These are phyloP conservation scores for Exobasidium cylindrosporum DNA, from an alignment of 1,284 basidiomycete genomes.

Conservation along the genomic window DNA sequence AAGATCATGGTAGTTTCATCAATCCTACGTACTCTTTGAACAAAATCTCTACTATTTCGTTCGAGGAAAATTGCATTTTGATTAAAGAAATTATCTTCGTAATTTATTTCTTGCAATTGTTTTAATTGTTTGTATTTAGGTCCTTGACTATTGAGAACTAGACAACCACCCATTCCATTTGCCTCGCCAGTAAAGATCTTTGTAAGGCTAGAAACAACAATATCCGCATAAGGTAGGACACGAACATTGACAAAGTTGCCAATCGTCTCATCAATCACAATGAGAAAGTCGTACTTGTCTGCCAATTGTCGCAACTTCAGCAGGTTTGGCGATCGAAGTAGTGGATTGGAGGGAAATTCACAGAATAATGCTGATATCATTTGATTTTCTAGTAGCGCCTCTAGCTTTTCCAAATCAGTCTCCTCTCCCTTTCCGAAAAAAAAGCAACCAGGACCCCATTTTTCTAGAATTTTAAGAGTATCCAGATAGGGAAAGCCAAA, in stretches of 20 bases:
- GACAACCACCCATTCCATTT: slow-evolving; percentile 89
- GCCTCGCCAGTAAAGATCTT: slow-evolving; percentile 94
- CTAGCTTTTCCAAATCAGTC: slow-evolving; percentile 71
- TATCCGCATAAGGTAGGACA: slow-evolving; percentile 81
- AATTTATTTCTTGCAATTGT: slow-evolving; percentile 63
- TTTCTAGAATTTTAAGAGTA: slow-evolving; percentile 91
- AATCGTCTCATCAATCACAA: slow-evolving; percentile 92
- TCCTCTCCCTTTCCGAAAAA: slow-evolving; percentile 82
- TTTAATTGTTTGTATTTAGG: slow-evolving; percentile 70
- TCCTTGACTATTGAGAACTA: slow-evolving; percentile 71
- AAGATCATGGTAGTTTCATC: slow-evolving; percentile 79
- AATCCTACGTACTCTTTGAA: slow-evolving; percentile 70
- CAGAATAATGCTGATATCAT: slow-evolving; percentile 61
- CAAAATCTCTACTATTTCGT: slow-evolving; percentile 92
- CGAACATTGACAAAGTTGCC: slow-evolving; percentile 96
- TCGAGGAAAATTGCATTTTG: slow-evolving; percentile 97
- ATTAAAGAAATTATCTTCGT: slow-evolving; percentile 83
- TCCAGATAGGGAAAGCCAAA: slow-evolving; percentile 91
- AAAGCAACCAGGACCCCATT: slow-evolving; percentile 93
- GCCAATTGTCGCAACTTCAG: slow-evolving; percentile 75
- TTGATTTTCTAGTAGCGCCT: slow-evolving; percentile 56
- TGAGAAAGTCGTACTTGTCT: slow-evolving; percentile 80
- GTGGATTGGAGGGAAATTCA: slow-evolving; percentile 91
- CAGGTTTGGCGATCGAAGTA: slow-evolving; percentile 79
- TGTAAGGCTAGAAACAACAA: slow-evolving; percentile 88